Evolutionary conservation across 2,329 filamentous ascomycete genomes (phyloP), one percentile per base, ranked within the genome.

Genomic region (Tolypocladium sp.): DNA sequence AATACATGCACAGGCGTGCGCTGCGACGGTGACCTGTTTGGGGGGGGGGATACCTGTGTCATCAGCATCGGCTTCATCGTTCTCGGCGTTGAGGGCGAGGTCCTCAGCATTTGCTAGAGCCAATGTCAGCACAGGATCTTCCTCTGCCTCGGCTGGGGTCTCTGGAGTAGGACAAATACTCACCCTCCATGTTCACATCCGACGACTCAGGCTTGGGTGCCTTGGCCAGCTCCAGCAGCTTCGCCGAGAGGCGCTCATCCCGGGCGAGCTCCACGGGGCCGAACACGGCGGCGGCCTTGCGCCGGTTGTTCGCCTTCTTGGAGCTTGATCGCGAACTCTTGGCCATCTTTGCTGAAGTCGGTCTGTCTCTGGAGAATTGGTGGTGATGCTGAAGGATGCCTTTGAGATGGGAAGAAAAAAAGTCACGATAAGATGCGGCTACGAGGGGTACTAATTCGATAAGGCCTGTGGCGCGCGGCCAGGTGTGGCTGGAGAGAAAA

Each of bases 271-370:
- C 91, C 58, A 87, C 86, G 20, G 93, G 93, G 1, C 88, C 90
- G 75, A 96, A 97, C 64, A 97, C 88, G 64, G 85, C 86, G 64
- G 84, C 80, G 74, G 92, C 92, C 64, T 96, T 82, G 67, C 84
- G 87, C 66, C 84, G 82, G 77, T 92, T 91, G 79, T 97, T 97
- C 69, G 82, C 81, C 79, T 97, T 97, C 68, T 81, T 85, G 65
- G 83, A 80, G 71, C 88, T 95, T 64, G 92, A 84, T 72, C 93
- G 83, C 62, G 89, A 80, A 71, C 90, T 89, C 74, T 96, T 97
- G 30, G 92, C 93, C 93, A 97, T 97, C 67, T 59, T 82, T 71
- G 58, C 51, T 25, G 33, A 2, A 20, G 57, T 58, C 30, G 58
- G 38, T 40, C 38, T 8, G 38, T 20, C 38, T 40, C 38, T 17